Conservation (phyloP, 352 stramenopile genomes). For the Globisporangium spiculum region DNA sequence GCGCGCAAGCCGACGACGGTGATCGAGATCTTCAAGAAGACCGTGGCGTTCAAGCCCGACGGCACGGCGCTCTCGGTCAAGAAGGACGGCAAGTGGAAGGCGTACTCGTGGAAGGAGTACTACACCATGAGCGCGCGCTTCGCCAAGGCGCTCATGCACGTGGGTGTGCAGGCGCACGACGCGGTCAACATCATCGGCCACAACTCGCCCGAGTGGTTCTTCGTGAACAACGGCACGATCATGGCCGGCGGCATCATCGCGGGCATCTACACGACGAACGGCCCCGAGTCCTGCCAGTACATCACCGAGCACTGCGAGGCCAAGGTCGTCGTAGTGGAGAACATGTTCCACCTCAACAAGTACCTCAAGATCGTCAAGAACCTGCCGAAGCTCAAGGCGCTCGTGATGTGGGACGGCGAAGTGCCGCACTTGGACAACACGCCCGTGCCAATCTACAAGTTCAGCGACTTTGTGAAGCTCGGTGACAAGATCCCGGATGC, state of each 20-base stretch:
- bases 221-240: slow-evolving; percentile 77
- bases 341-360: slow-evolving; percentile 65
- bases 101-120: slow-evolving; percentile 75
- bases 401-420: slow-evolving; percentile 69
- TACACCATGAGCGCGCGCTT: slow-evolving; percentile 62
- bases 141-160: slow-evolving; percentile 68
- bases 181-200: slow-evolving; percentile 80
- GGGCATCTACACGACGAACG: slow-evolving; percentile 87
- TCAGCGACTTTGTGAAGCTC: slow-evolving; percentile 54
- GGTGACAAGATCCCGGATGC: slow-evolving; percentile 32
- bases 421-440: slow-evolving; percentile 28
- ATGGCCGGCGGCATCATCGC: slow-evolving; percentile 74
- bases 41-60: slow-evolving; percentile 24
- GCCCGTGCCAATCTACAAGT: slow-evolving; percentile 55
- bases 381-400: slow-evolving; percentile 64
- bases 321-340: slow-evolving; percentile 76
- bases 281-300: slow-evolving; percentile 67
- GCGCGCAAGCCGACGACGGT: slow-evolving; percentile 35
- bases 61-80: slow-evolving; percentile 39
- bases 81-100: slow-evolving; percentile 38
- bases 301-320: slow-evolving; percentile 78
- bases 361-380: slow-evolving; percentile 61
- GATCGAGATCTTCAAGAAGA: slow-evolving; percentile 34
- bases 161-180: slow-evolving; percentile 67
- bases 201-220: slow-evolving; percentile 86